Base-by-base conservation (phyloP, 768 basidiomycete species). In the Holtermannia corniformis region DNA sequence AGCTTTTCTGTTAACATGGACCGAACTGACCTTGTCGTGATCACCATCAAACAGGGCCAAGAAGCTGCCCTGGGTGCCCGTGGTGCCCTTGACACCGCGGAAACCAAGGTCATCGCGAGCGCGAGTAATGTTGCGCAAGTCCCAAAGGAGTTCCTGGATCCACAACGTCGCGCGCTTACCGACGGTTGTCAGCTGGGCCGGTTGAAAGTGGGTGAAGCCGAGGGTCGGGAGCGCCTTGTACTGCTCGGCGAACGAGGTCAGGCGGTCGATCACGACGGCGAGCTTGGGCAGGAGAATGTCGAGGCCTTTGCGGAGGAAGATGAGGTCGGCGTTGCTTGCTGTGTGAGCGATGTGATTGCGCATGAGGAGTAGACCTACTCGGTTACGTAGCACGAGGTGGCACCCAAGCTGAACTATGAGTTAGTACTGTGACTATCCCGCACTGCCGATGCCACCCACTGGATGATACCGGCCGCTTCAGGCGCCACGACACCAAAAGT, bases 201-300 rank as follows among this genome's bases (percentile, higher is more conserved):
- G 92, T 73, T 99, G 95, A 77, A 91, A 99, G 72, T 99, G 95
- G 3, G 95, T 99, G 76, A 93, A 99, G 1, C 95, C 95, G 26
- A 99, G 80, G 0, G 92, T 90, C 0, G 95, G 91, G 37, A 96
- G 80, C 54, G 82, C 87, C 44, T 83, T 82, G 71, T 97, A 84
- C 64, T 91, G 78, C 37, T 79, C 76, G 5, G 95, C 91, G 59
- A 97, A 99, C 1, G 73, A 66, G 21, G 91, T 79, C 40, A 99
- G 80, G 27, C 93, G 85, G 41, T 86, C 85, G 64, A 99, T 92
- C 49, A 99, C 80, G 23, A 87, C 78, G 0, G 84, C 84, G n/a
- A 99, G 81, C 52, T 93, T 92, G 52, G 81, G 79, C 42, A 96
- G 78, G 59, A 97, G 80, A 72, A 87, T 80, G 4, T 82, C 81